These are phyloP conservation scores for Fusarium haematococcum DNA, from an alignment of 2,329 filamentous ascomycete genomes.

Conservation along the genomic window DNA sequence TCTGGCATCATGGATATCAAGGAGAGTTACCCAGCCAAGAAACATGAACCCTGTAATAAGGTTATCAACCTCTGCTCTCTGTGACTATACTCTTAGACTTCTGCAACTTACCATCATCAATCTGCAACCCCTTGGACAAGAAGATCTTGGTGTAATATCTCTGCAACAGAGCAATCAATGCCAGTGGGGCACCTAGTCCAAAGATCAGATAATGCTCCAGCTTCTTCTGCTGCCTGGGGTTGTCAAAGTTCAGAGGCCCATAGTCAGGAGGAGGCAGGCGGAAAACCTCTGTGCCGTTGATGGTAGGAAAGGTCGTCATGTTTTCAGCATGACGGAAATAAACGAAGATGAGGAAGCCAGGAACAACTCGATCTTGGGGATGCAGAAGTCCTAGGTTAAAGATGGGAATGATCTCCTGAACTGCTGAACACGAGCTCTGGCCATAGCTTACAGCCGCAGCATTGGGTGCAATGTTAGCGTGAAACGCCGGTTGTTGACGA, in stretches of 20 bases:
- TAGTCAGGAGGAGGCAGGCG: constrained; percentile 44
- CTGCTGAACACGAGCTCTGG: not conserved
- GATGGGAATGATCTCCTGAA: not conserved
- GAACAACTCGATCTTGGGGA: not conserved
- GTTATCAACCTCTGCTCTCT: not conserved
- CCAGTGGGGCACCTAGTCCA: constrained; percentile 41
- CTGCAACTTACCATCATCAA: constrained; percentile 39
- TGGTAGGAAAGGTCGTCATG: not conserved
- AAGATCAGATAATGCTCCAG: constrained; percentile 38
- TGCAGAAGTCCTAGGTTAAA: not conserved
- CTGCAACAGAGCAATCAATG: constrained; percentile 42
- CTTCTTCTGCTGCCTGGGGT: constrained; percentile 16
- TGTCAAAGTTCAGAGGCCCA: constrained; percentile 20
- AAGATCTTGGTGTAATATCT: constrained; percentile 49
- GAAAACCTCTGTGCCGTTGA: constrained; percentile 39
- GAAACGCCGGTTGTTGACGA: not conserved
- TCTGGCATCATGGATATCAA: not conserved
- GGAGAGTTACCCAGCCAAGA: not conserved
- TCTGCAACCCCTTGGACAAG: constrained; percentile 38
- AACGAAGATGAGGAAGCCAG: not conserved
- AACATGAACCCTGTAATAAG: not conserved
- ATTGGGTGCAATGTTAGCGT: not conserved
- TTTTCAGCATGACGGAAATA: not conserved
- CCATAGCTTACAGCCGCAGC: not conserved
- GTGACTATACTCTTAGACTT: not conserved